Evolutionary conservation across 257 asterid genomes (phyloP).

Genomic region (Asclepias syriaca): DNA sequence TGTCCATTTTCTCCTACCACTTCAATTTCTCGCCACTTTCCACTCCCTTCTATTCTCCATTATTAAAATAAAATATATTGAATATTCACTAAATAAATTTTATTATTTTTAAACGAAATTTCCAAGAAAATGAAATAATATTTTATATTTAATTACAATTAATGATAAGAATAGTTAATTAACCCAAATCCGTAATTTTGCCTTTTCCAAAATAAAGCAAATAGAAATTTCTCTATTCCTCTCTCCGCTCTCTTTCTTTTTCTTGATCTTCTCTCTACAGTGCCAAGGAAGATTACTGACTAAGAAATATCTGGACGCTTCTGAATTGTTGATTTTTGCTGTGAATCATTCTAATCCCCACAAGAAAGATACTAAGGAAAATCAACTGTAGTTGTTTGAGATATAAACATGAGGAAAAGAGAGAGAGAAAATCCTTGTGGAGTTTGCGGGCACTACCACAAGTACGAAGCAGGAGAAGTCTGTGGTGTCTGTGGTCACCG

Average conservation of each 20-base stretch:
- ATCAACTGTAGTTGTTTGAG: not conserved
- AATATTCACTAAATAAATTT: too few species aligned
- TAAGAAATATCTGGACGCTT: not conserved
- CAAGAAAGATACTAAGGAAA: not conserved
- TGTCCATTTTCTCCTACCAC: not conserved
- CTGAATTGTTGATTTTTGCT: not conserved
- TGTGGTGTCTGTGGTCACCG: slow-evolving; percentile 95
- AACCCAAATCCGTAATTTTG: too few species aligned
- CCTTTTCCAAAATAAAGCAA: not conserved
- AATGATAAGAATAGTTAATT: too few species aligned
- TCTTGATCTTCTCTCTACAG: not conserved
- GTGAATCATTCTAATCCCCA: not conserved
- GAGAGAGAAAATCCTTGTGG: slow-evolving; percentile 92
- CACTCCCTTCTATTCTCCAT: not conserved
- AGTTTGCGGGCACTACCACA: slow-evolving; percentile 91
- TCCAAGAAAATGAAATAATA: too few species aligned
- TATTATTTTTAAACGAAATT: too few species aligned
- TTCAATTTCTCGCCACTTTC: not conserved
- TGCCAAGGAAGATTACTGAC: not conserved
- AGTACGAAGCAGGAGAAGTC: slow-evolving; percentile 88
- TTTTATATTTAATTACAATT: too few species aligned
- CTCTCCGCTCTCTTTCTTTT: too few species aligned
- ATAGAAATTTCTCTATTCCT: not conserved
- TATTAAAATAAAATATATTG: not conserved
- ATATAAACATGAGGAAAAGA: slow-evolving; percentile 65